Evolutionary conservation across 106 monocot genomes (phyloP).

Genomic region (Dendrobium chrysotoxum): DNA sequence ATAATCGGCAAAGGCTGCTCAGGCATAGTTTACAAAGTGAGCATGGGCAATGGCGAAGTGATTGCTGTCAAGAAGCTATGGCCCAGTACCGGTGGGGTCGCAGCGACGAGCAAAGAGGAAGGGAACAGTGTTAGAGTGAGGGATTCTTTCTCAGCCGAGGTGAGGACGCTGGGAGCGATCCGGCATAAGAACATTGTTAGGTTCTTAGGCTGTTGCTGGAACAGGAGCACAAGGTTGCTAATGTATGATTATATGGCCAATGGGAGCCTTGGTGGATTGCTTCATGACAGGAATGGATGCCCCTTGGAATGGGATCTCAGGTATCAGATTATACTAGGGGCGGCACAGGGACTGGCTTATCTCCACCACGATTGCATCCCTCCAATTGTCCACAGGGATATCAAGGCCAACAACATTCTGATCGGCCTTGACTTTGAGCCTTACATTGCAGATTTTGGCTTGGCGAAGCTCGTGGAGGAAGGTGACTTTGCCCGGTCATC

Average conservation of each 20-base stretch:
- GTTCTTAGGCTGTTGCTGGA: slow-evolving; percentile 91
- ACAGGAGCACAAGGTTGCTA: slow-evolving; percentile 64
- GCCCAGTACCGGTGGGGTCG: slow-evolving; percentile 24
- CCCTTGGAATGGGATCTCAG: slow-evolving; percentile 72
- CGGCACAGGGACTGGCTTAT: slow-evolving; percentile 84
- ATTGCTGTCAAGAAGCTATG: slow-evolving; percentile 98
- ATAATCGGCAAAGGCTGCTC: slow-evolving; percentile 91
- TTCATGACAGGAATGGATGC: slow-evolving; percentile 66
- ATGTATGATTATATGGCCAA: slow-evolving; percentile 99
- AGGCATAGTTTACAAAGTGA: slow-evolving; percentile 75
- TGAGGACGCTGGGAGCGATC: slow-evolving; percentile 70
- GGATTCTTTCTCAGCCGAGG: slow-evolving; percentile 85
- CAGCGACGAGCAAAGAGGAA: slow-evolving; percentile 11
- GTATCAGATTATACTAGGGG: slow-evolving; percentile 74
- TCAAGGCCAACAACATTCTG: slow-evolving; percentile 94
- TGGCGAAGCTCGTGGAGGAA: slow-evolving; percentile 85
- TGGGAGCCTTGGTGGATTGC: slow-evolving; percentile 72
- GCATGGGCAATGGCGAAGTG: slow-evolving; percentile 57
- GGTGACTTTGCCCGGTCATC: slow-evolving; percentile 68
- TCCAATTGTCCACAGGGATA: slow-evolving; percentile 82
- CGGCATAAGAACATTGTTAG: slow-evolving; percentile 95
- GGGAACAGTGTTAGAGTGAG: slow-evolving; percentile 26
- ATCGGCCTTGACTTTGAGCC: slow-evolving; percentile 81
- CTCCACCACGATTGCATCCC: slow-evolving; percentile 92
- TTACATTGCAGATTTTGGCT: slow-evolving; percentile 88